Conservation (phyloP, 345 rosid genomes). For the Clarkia xantiana region DNA sequence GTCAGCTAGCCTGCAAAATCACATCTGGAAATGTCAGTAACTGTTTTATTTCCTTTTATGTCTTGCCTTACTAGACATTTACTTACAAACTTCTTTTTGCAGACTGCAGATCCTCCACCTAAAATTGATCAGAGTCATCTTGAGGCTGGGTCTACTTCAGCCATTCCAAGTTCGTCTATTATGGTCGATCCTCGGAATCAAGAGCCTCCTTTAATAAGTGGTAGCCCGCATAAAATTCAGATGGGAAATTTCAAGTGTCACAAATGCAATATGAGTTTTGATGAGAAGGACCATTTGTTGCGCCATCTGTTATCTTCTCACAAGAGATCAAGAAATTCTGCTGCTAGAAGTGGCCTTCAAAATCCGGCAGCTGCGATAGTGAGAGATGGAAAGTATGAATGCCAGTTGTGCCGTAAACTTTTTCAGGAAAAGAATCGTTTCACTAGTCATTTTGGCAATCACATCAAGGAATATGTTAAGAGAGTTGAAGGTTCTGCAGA, state of each 20-base stretch:
- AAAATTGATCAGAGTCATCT: conserved; percentile 13
- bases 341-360: conserved; percentile 10
- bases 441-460: conserved; percentile 32
- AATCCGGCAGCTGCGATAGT: conserved; percentile 15
- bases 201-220: conserved; percentile 6
- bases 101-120: conserved; percentile 16
- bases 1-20: conserved; percentile 9
- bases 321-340: conserved; percentile 16
- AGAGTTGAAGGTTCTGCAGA: conserved; percentile 19
- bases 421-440: conserved; percentile 28
- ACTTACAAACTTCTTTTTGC: background rate
- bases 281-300: conserved; percentile 25
- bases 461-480: conserved; percentile 26
- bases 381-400: conserved; percentile 34
- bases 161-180: conserved; percentile 12
- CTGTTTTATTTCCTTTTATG: background rate
- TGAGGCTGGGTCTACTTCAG: conserved; percentile 9
- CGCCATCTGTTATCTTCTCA: conserved; percentile 30
- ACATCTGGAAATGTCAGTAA: conserved; percentile 24
- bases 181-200: conserved; percentile 14
- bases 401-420: conserved; percentile 29
- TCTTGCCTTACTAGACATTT: background rate
- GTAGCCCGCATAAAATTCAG: conserved; percentile 9
- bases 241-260: conserved; percentile 26
- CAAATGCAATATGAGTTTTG: conserved; percentile 26